A percentile compares a stretch with the other conserved stretches of the same genome.
These are phyloP conservation scores for Chaetoscypha palmicola DNA, from an alignment of 2,329 filamentous ascomycete genomes.

Conservation along the genomic window DNA sequence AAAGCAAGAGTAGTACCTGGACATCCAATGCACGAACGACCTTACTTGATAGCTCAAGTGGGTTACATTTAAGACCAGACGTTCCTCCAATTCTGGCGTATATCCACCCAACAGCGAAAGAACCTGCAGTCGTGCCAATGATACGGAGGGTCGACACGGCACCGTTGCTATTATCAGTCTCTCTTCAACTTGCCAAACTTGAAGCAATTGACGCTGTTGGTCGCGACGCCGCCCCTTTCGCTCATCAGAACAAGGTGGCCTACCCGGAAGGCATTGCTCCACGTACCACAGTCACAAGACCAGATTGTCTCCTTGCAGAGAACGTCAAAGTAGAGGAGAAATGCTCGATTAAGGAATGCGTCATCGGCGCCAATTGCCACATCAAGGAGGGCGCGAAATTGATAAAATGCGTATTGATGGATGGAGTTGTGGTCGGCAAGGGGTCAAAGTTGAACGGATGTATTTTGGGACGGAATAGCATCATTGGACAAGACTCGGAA, in stretches of 20 bases:
- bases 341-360: slow-evolving; percentile 83
- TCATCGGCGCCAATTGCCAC: slow-evolving; percentile 80
- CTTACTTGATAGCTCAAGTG: slow-evolving; percentile 1
- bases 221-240: slow-evolving; percentile 56
- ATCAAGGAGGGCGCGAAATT: slow-evolving; percentile 82
- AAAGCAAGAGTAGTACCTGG: slow-evolving; percentile 28
- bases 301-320: slow-evolving; percentile 76
- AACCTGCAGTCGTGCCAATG: slow-evolving; percentile 44
- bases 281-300: slow-evolving; percentile 72
- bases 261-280: slow-evolving; percentile 76
- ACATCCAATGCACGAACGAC: slow-evolving; percentile 21
- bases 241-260: slow-evolving; percentile 72
- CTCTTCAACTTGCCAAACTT: slow-evolving; percentile 79
- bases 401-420: slow-evolving; percentile 86
- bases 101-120: slow-evolving; percentile 53
- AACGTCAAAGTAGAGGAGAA: slow-evolving; percentile 88
- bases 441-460: slow-evolving; percentile 81
- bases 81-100: slow-evolving; percentile 77
- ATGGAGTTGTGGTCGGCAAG: slow-evolving; percentile 78
- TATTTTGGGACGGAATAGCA: slow-evolving; percentile 72
- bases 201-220: slow-evolving; percentile 61
- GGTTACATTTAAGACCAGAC: slow-evolving; percentile 22
- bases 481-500: slow-evolving; percentile 74
- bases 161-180: slow-evolving; percentile 71
- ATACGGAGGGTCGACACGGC: slow-evolving; percentile 86